Evolutionary conservation across 768 basidiomycete species (phyloP), one percentile per base, ranked within the genome.

Genomic region (Daedaleopsis nitida): DNA sequence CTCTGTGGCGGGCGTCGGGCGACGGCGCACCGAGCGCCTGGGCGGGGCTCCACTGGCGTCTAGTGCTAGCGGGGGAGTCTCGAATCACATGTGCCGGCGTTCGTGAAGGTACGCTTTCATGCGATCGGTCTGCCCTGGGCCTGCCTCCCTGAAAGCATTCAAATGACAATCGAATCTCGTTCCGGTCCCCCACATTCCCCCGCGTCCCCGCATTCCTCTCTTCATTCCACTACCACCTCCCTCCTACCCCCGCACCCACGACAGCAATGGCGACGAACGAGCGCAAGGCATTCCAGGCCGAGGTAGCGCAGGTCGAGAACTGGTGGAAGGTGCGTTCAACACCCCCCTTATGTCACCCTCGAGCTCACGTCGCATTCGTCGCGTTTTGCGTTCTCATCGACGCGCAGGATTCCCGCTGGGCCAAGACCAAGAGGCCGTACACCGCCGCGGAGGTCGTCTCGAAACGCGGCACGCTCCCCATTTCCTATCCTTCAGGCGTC

Each of bases 391-490:
- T 34, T 53, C 45, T 19, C 21, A 12, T 37, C n/a, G n/a, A n/a
- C 32, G 35, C 39, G 19, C 70, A 98, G 96, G 87, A 77, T 69
- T 86, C 92, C 19, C 92, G 97, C 38, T 99, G 96, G 75, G 83
- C 86, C 24, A 83, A 87, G 70, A 88, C 91, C n/a, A 87, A 83
- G 66, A 88, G 97, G 23, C 96, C 95, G 5, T 99, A 98, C 78
- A 89, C 91, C 49, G 94, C 96, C 12, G 88, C 86, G 23, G 88
- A 98, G 63, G 96, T 98, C 68, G 95, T 98, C 63, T 82, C 91
- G 19, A 98, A 98, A 78, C 85, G 96, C 37, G 97, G 97, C 9
- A 94, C 91, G 5, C 76, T 99, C 56, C 80, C 83, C 11, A 88
- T 95, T 65, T 78, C 85, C 48, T 98, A 98, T 75, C 91, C 96